These are phyloP conservation scores for Boletus hoseneyae DNA, from an alignment of 1,284 basidiomycete species.

Conservation along the genomic window DNA sequence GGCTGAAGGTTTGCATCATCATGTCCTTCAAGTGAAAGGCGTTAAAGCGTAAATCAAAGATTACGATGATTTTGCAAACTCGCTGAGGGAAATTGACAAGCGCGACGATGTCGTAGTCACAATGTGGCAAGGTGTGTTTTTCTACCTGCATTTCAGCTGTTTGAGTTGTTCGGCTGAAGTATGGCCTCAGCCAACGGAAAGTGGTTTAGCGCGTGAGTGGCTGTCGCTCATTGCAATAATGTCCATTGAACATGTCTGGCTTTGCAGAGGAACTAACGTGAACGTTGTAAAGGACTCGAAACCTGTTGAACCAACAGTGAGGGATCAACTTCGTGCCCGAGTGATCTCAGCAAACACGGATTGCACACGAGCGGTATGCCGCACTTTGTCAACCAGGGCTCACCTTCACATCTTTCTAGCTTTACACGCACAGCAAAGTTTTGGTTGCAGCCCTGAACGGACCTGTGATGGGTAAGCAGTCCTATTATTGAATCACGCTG, in stretches of 20 bases:
- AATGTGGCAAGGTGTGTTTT: constrained; percentile 57
- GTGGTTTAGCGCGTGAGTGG: constrained; percentile 69
- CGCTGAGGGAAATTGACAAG: constrained; percentile 54
- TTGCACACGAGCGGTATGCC: constrained; percentile 56
- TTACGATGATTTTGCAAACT: constrained; percentile 58
- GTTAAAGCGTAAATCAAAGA: constrained; percentile 37
- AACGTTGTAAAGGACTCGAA: constrained; percentile 20
- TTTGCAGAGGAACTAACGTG: constrained; percentile 52
- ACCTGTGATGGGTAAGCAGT: constrained; percentile 59
- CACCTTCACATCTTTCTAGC: constrained; percentile 34
- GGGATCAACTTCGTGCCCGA: constrained; percentile 41
- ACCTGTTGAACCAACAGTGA: constrained; percentile 31
- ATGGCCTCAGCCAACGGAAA: constrained; percentile 52
- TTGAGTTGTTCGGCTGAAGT: background rate
- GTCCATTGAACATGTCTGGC: background rate
- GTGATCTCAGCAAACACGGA: constrained; percentile 55
- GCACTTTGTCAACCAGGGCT: background rate
- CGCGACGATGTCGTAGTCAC: constrained; percentile 62
- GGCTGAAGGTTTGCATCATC: constrained; percentile 42
- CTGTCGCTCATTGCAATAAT: background rate
- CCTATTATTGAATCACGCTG: background rate
- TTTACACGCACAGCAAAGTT: constrained; percentile 64
- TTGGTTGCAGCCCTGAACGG: constrained; percentile 67
- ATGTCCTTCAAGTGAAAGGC: background rate
- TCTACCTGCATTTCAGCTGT: background rate